Percentiles rank a stretch among this genome's conserved stretches.
Conservation (phyloP, 805 yeast species). For the Naumovozyma baii region DNA sequence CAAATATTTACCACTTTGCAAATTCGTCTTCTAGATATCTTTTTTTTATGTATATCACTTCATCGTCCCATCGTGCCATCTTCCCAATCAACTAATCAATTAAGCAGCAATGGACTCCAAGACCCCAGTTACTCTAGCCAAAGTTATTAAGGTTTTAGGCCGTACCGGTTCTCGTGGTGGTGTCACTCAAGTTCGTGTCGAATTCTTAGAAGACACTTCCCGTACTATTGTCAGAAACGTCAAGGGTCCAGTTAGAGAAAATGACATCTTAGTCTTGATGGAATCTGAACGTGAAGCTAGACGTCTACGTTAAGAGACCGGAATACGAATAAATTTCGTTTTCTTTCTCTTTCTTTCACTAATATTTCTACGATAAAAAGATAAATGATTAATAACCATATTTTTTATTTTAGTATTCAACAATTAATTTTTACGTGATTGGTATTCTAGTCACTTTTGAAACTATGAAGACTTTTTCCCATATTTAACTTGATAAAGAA, state of each 20-base stretch:
- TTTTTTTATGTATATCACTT: too few species aligned
- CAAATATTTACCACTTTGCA: too few species aligned
- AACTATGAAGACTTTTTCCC: too few species aligned
- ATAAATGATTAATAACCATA: too few species aligned
- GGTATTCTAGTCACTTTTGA: too few species aligned
- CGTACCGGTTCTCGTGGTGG: constrained; percentile 99
- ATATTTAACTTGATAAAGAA: too few species aligned
- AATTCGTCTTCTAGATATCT: too few species aligned
- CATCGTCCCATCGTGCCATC: too few species aligned
- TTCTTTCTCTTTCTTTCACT: not conserved
- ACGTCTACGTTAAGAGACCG: constrained; percentile 61
- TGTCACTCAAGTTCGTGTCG: constrained; percentile 97
- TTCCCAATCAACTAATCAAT: too few species aligned
- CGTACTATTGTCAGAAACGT: constrained; percentile 96
- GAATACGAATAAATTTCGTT: not conserved
- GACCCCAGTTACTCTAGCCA: constrained; percentile 98
- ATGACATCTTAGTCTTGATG: constrained; percentile 97
- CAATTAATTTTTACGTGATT: too few species aligned
- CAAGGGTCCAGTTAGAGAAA: constrained; percentile 96
- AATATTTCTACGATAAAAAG: not conserved
- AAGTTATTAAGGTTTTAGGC: constrained; percentile 98
- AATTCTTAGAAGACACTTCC: constrained; percentile 88
- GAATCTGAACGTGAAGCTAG: constrained; percentile 99
- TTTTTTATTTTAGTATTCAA: too few species aligned
- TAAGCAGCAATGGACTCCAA: constrained; percentile 35